A percentile compares a stretch with the other conserved stretches of the same genome.
These are phyloP conservation scores for Globisporangium nodosum DNA, from an alignment of 352 stramenopile genomes.

Conservation along the genomic window DNA sequence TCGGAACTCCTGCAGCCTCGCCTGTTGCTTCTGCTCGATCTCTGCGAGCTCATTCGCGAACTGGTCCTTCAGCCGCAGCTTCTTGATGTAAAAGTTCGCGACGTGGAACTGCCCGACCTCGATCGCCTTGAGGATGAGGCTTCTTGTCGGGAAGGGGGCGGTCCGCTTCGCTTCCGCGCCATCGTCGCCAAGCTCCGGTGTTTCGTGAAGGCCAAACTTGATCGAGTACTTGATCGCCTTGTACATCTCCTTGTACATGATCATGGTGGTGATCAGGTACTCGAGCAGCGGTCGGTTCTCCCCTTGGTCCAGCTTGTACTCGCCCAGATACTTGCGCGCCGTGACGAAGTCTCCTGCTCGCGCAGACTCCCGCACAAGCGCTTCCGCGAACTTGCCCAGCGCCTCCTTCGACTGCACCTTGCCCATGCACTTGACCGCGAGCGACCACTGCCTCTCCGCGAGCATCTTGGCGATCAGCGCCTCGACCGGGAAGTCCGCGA, in stretches of 20 bases:
- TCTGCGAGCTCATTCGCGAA: constrained; percentile 51
- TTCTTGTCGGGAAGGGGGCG: constrained; percentile 22
- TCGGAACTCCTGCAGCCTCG: constrained; percentile 50
- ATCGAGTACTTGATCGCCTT: constrained; percentile 87
- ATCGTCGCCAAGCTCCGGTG: constrained; percentile 16
- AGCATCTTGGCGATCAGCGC: constrained; percentile 60
- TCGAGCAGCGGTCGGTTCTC: constrained; percentile 36
- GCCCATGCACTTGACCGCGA: constrained; percentile 77
- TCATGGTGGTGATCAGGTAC: constrained; percentile 61
- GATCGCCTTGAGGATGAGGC: constrained; percentile 53
- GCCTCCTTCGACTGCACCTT: constrained; percentile 47
- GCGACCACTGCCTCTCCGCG: constrained; percentile 56
- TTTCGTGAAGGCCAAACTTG: constrained; percentile 56
- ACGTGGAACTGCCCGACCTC: constrained; percentile 67
- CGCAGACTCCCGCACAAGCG: constrained; percentile 50
- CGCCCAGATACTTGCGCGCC: constrained; percentile 56
- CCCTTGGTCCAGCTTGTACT: constrained; percentile 67
- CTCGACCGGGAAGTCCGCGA: constrained; percentile 65
- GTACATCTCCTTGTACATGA: constrained; percentile 74
- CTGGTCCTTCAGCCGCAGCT: constrained; percentile 54
- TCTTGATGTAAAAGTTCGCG: constrained; percentile 77
- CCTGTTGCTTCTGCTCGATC: constrained; percentile 55
- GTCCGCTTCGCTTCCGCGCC: constrained; percentile 26
- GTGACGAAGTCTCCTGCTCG: constrained; percentile 69
- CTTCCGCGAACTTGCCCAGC: constrained; percentile 37